These are phyloP conservation scores for Aspergillus ibericus DNA, from an alignment of 2,329 filamentous ascomycete genomes.

Conservation along the genomic window DNA sequence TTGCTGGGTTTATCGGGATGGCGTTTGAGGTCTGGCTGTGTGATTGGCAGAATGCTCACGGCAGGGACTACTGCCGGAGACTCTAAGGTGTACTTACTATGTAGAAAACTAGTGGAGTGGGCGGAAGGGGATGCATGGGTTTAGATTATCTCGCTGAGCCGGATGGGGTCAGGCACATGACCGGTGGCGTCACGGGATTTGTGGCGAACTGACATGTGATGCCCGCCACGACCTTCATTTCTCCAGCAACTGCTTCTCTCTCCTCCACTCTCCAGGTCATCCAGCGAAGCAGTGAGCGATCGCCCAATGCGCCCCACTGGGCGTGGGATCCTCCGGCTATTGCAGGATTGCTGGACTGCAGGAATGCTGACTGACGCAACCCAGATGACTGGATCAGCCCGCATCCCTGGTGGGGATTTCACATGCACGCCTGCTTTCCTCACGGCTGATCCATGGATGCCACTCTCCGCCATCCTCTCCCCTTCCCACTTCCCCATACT, in stretches of 20 bases:
- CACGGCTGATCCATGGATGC: conserved; percentile 2
- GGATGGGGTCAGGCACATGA: no score
- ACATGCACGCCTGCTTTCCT: conserved; percentile 5
- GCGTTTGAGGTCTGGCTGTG: conserved; percentile 79
- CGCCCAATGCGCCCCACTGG: not conserved
- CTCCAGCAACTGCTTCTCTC: no score
- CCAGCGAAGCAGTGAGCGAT: not conserved
- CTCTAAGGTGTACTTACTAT: conserved; percentile 22
- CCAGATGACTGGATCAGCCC: conserved; percentile 7
- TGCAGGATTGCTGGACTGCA: not conserved
- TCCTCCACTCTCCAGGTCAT: no score
- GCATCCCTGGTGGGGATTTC: conserved; percentile 10
- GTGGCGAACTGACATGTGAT: conserved; percentile 2
- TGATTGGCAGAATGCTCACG: conserved; percentile 77
- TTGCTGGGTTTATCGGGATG: conserved; percentile 83
- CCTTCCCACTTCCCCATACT: not conserved
- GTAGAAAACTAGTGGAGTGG: not conserved
- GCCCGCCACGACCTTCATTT: not conserved
- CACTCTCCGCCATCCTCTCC: not conserved
- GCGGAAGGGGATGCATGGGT: not conserved
- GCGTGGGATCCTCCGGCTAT: not conserved
- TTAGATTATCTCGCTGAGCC: no score
- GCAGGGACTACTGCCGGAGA: conserved; percentile 70
- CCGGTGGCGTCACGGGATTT: no score
- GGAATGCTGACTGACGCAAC: not conserved